These are phyloP conservation scores for Nakazawaea sp. DNA, from an alignment of 805 yeast species.

Conservation along the genomic window DNA sequence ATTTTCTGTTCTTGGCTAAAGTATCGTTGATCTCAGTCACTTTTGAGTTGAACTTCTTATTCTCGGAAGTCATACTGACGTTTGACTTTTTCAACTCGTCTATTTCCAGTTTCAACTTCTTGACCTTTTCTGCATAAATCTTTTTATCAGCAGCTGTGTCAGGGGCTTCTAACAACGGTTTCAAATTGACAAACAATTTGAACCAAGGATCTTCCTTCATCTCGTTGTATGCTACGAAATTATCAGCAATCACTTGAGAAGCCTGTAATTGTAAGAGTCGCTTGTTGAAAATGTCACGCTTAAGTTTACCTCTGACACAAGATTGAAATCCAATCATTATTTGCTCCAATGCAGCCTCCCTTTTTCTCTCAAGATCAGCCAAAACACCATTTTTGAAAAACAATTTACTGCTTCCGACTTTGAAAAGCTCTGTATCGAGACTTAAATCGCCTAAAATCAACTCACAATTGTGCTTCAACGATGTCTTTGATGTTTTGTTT, in stretches of 20 bases:
- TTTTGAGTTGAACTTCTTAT: conserved; percentile 2
- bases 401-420: conserved; percentile 65
- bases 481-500: conserved; percentile 24
- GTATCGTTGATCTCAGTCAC: conserved; percentile 22
- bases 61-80: conserved; percentile 6
- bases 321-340: conserved; percentile 61
- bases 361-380: conserved; percentile 69
- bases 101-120: conserved; percentile 51
- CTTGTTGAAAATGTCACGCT: conserved; percentile 40
- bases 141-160: conserved; percentile 16
- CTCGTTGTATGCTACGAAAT: conserved; percentile 46
- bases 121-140: conserved; percentile 51
- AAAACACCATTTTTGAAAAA: conserved; percentile 74
- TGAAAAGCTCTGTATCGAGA: conserved; percentile 53
- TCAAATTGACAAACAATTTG: conserved; percentile 57
- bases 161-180: conserved; percentile 53
- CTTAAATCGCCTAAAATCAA: conserved; percentile 55
- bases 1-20: conserved; percentile 31
- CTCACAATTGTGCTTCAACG: conserved; percentile 63
- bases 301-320: conserved; percentile 52
- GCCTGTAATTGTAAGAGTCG: conserved; percentile 62
- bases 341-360: conserved; percentile 55
- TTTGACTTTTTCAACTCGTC: conserved; percentile 34
- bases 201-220: conserved; percentile 71
- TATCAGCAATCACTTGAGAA: conserved; percentile 57